Conservation (phyloP, 2,329 filamentous ascomycete species). For the Dryadomyces sulphureus region DNA sequence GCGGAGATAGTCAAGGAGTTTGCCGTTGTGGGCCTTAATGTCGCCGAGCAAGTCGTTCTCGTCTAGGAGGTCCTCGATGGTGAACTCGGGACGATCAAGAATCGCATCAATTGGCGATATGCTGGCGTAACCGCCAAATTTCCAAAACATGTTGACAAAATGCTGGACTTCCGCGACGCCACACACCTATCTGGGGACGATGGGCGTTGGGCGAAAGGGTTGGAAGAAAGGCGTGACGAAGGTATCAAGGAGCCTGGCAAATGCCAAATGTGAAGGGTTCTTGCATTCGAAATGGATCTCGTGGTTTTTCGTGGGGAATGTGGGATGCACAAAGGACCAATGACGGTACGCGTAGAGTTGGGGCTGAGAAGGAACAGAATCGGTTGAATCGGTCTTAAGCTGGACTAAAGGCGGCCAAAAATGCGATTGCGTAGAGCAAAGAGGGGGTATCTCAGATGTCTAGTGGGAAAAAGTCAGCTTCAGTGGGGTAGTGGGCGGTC, state of each 20-base stretch:
- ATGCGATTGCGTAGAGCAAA: background rate
- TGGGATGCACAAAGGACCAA: background rate
- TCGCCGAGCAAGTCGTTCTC: constrained; percentile 95
- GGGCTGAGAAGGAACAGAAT: background rate
- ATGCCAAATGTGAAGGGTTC: too few species aligned
- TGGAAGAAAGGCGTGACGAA: background rate
- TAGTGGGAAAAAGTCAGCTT: background rate
- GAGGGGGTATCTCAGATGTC: background rate
- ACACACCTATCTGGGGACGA: background rate
- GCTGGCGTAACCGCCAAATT: constrained; percentile 97
- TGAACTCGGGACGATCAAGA: constrained; percentile 91
- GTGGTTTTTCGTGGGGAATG: background rate
- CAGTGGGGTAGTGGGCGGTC: background rate
- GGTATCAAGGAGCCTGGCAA: too few species aligned
- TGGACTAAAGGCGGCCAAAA: background rate
- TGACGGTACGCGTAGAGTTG: too few species aligned
- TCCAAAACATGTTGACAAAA: constrained; percentile 83
- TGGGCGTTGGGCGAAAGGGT: background rate
- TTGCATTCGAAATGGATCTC: background rate
- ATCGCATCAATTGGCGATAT: constrained; percentile 93
- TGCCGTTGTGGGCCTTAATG: constrained; percentile 94
- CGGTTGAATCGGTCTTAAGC: background rate
- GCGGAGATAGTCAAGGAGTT: constrained; percentile 89
- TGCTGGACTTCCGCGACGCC: background rate
- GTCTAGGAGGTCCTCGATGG: constrained; percentile 87